phyloP scores from a whole-genome alignment of 2,329 filamentous ascomycete species.

The Remersonia thermophila region DNA sequence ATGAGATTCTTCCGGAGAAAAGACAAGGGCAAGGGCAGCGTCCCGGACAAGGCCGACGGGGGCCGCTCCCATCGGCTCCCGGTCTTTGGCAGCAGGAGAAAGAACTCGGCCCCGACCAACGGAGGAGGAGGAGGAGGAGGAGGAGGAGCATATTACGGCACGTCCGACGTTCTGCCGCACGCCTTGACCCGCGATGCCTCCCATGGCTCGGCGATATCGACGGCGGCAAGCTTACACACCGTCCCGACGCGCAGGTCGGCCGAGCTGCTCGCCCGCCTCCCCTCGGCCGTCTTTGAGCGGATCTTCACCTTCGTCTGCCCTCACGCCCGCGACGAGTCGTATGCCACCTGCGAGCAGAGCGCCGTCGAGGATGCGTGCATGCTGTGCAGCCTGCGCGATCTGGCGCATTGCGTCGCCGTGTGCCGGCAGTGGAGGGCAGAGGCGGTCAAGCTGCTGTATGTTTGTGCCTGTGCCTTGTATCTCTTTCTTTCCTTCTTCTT shows the following conservation, averaged over 20 bases:
- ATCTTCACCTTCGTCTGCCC: constrained; percentile 80
- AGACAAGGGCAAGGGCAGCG: constrained; percentile 22
- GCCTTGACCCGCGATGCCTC: constrained; percentile 12
- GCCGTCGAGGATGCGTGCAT: constrained; percentile 72
- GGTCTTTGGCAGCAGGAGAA: constrained; percentile 11
- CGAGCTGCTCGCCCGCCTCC: constrained; percentile 41
- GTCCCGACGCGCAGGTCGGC: constrained; percentile 30
- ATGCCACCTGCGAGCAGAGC: constrained; percentile 72
- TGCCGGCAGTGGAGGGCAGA: constrained; percentile 57
- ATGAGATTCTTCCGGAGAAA: constrained; percentile 25
- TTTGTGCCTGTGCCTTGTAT: constrained; percentile 16
- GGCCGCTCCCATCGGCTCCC: constrained; percentile 4
- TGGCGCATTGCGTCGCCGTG: constrained; percentile 66
- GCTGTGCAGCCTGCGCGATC: constrained; percentile 84
- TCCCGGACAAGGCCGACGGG: constrained; percentile 7
- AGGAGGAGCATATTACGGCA: too few species aligned
- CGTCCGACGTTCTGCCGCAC: too few species aligned
- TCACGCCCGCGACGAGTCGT: constrained; percentile 63
- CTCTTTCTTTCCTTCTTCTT: not conserved
- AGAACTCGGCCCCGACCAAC: constrained; percentile 2
- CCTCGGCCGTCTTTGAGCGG: constrained; percentile 55
- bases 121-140: constrained; percentile 2
- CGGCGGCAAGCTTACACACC: too few species aligned
- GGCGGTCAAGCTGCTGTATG: constrained; percentile 49
- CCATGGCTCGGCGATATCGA: too few species aligned